Evolutionary conservation across 352 stramenopile genomes (phyloP).

Genomic region (Phytophthora quininea): DNA sequence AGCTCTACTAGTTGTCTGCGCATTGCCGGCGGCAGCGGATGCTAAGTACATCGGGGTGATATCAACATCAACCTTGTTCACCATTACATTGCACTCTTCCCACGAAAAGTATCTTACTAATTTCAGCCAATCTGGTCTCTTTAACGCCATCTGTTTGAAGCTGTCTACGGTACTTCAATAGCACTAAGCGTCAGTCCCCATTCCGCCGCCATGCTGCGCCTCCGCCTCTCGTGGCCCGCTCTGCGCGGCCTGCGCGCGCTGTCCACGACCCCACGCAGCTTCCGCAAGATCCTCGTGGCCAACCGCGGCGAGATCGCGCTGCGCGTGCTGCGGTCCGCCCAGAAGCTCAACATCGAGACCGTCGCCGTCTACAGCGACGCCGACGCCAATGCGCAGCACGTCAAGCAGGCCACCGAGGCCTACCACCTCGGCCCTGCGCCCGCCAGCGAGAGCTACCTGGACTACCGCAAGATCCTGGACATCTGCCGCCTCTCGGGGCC

Average conservation of each 20-base stretch:
- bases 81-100: too few species aligned
- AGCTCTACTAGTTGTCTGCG: slow-evolving; percentile 54
- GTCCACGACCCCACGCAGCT: slow-evolving; percentile 40
- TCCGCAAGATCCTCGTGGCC: slow-evolving; percentile 92
- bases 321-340: slow-evolving; percentile 84
- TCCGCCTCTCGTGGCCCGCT: slow-evolving; percentile 10
- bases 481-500: slow-evolving; percentile 61
- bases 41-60: slow-evolving; percentile 11
- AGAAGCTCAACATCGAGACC: slow-evolving; percentile 89
- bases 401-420: slow-evolving; percentile 76
- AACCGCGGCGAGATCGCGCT: slow-evolving; percentile 93
- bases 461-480: slow-evolving; percentile 79
- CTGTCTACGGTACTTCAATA: too few species aligned
- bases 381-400: slow-evolving; percentile 80
- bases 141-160: too few species aligned
- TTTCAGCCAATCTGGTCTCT: neutral
- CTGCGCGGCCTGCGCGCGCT: slow-evolving; percentile 19
- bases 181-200: neutral
- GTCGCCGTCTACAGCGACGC: slow-evolving; percentile 92
- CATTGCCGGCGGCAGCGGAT: slow-evolving; percentile 54
- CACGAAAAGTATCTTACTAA: too few species aligned
- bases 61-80: too few species aligned
- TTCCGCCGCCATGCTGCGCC: slow-evolving; percentile 29
- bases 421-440: slow-evolving; percentile 72
- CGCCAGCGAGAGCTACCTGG: slow-evolving; percentile 80